Base-by-base conservation (phyloP, 129 eudicot genomes). In the Pseudognaphalium luteoalbum region DNA sequence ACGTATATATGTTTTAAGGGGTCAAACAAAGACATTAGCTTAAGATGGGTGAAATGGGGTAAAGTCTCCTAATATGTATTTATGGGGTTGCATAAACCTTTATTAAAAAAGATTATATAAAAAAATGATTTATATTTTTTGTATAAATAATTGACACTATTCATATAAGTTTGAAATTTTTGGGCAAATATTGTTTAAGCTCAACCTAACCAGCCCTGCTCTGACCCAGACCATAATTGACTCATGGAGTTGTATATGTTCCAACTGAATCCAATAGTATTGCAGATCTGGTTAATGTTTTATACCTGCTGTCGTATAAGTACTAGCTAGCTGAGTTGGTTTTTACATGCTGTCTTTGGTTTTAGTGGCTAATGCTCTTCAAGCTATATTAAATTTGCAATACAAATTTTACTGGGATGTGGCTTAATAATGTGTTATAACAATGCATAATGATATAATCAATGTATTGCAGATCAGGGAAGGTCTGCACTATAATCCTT, bases 401-500 rank as follows among this genome's bases (percentile, higher is more conserved):
- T 57, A 57, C 20, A 21, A 29, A 47, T 47, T 14, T 47, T 6
- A 47, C 54, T 47, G 5, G 4, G 6, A 47, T 14, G 17, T 47
- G n/a, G 17, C 54, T 14, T 17, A 47, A 47, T 10, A 47, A 0
- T 3, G 54, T 47, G 17, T 47, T 47, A 14, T 47, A 17, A 47
- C n/a, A 47, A 47, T 47, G 17, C 54, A 47, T 47, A 47, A 47
- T 11, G 42, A 35, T 19, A n/a, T 32, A 75, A 74, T 75, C 32
- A 25, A 9, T 41, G 19, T 58, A 8, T 57, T 80, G 74, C 70
- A 94, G 98, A 89, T 94, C 74, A 82, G 98, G 71, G 98, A 94
- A 66, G 98, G 98, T 61, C 66, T 94, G 81, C 93, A 94, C 81
- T 94, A 94, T 60, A 94, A 94, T 81, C 96, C 98, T 32, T 94